Evolutionary conservation across 1,139 yeast genomes (phyloP).

Genomic region (Pichia sp.): DNA sequence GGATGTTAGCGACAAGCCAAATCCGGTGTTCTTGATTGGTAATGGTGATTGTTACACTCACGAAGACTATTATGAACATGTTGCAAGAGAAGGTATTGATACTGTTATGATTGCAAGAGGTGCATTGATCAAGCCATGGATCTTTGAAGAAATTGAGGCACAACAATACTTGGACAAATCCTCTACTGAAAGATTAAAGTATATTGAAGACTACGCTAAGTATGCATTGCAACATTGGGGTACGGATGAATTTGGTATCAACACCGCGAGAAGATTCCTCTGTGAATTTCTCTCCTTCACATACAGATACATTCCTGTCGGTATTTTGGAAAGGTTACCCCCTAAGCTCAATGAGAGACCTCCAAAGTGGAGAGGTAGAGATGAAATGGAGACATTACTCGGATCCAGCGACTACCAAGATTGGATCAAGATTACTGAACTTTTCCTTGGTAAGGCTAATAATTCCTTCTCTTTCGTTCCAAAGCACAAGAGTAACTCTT

Average conservation of each 20-base stretch:
- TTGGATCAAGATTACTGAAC: slow-evolving; percentile 96
- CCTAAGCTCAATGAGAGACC: slow-evolving; percentile 91
- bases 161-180: slow-evolving; percentile 86
- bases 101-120: slow-evolving; percentile 98
- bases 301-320: slow-evolving; percentile 91
- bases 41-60: slow-evolving; percentile 88
- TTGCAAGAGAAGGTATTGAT: slow-evolving; percentile 67
- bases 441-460: slow-evolving; percentile 85
- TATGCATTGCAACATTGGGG: slow-evolving; percentile 98
- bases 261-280: slow-evolving; percentile 79
- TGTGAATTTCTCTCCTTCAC: slow-evolving; percentile 94
- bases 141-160: slow-evolving; percentile 89
- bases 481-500: slow-evolving; percentile 89
- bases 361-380: slow-evolving; percentile 89
- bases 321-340: slow-evolving; percentile 82
- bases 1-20: slow-evolving; percentile 42
- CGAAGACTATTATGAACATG: slow-evolving; percentile 85
- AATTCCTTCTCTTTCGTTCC: slow-evolving; percentile 76
- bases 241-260: slow-evolving; percentile 88
- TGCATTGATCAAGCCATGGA: slow-evolving; percentile 97
- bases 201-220: slow-evolving; percentile 58
- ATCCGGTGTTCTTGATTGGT: slow-evolving; percentile 61
- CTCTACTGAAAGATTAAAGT: slow-evolving; percentile 80
- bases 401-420: slow-evolving; percentile 83
- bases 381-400: slow-evolving; percentile 82